phyloP scores from a whole-genome alignment of 768 basidiomycete species.

The Kwoniella shandongensis region DNA sequence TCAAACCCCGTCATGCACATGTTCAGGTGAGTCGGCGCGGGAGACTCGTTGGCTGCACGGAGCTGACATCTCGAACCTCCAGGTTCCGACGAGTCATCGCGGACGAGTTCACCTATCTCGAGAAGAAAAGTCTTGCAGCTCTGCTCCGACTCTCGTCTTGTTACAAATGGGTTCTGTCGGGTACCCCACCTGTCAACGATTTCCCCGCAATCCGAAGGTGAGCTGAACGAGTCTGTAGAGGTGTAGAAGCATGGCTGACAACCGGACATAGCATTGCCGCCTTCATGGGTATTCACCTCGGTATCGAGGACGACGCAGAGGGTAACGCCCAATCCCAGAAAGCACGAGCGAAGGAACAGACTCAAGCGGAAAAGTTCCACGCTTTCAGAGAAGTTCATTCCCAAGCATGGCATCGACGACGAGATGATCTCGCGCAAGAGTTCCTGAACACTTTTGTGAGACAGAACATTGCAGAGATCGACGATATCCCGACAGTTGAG shows the following conservation, averaged over 20 bases:
- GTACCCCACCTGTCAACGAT: slow-evolving; percentile 88
- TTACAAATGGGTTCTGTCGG: slow-evolving; percentile 92
- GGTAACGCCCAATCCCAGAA: slow-evolving; percentile 72
- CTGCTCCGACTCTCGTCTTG: slow-evolving; percentile 74
- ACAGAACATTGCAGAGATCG: slow-evolving; percentile 93
- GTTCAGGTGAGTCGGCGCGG: slow-evolving; percentile 60
- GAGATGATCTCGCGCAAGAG: slow-evolving; percentile 74
- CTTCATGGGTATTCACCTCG: slow-evolving; percentile 85
- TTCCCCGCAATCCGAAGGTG: slow-evolving; percentile 81
- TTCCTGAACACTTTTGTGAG: slow-evolving; percentile 52
- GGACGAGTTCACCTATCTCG: slow-evolving; percentile 92
- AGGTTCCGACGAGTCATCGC: slow-evolving; percentile 82
- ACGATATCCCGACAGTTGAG: slow-evolving; percentile 80
- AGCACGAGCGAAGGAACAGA: slow-evolving; percentile 78
- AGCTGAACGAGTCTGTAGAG: background rate
- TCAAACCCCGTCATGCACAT: slow-evolving; percentile 81
- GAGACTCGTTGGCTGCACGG: background rate
- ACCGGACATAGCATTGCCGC: slow-evolving; percentile 62
- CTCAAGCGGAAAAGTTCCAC: slow-evolving; percentile 89
- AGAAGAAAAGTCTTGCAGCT: slow-evolving; percentile 73
- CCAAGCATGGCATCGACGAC: slow-evolving; percentile 85
- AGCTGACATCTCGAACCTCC: slow-evolving; percentile 1
- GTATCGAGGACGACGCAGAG: slow-evolving; percentile 84
- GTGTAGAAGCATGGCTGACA: slow-evolving; percentile 4
- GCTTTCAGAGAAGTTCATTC: slow-evolving; percentile 94